These are phyloP conservation scores for Russula foetens DNA, from an alignment of 768 basidiomycete genomes.

Conservation along the genomic window DNA sequence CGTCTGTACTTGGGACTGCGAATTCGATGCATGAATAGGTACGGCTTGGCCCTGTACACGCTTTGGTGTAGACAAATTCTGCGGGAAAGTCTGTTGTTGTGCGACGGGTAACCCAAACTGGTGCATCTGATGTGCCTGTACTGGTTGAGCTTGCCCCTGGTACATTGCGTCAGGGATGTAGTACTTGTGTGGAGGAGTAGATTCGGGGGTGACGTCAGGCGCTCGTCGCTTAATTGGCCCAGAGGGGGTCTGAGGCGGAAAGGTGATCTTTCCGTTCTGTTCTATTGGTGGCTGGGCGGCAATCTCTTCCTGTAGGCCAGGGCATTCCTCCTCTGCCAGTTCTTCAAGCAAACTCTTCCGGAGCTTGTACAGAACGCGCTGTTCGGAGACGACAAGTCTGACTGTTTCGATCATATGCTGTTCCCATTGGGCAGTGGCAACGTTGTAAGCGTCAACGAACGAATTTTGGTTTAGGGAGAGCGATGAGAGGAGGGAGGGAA, in stretches of 20 bases:
- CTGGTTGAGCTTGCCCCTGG: constrained; percentile 3
- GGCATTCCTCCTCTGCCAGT: constrained; percentile 48
- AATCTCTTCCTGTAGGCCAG: constrained; percentile 48
- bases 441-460: constrained; percentile 55
- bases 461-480: constrained; percentile 44
- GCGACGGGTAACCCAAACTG: constrained; percentile 13
- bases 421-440: constrained; percentile 52
- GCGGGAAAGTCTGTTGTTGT: constrained; percentile 16
- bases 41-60: constrained; percentile 13
- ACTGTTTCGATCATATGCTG: constrained; percentile 56
- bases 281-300: constrained; percentile 33
- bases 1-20: constrained; percentile 2
- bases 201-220: constrained; percentile 13
- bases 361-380: constrained; percentile 53
- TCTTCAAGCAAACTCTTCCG: constrained; percentile 53
- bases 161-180: constrained; percentile 15
- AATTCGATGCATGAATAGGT: constrained; percentile 3
- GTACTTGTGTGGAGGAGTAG: constrained; percentile 19
- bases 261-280: constrained; percentile 4
- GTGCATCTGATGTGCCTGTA: constrained; percentile 2
- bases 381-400: constrained; percentile 48
- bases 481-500: constrained; percentile 44
- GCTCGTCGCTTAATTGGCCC: constrained; percentile 16
- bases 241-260: constrained; percentile 15
- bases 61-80: constrained; percentile 18